phyloP scores from a whole-genome alignment of 306 rosid species.

The Cucurbita maxima region DNA sequence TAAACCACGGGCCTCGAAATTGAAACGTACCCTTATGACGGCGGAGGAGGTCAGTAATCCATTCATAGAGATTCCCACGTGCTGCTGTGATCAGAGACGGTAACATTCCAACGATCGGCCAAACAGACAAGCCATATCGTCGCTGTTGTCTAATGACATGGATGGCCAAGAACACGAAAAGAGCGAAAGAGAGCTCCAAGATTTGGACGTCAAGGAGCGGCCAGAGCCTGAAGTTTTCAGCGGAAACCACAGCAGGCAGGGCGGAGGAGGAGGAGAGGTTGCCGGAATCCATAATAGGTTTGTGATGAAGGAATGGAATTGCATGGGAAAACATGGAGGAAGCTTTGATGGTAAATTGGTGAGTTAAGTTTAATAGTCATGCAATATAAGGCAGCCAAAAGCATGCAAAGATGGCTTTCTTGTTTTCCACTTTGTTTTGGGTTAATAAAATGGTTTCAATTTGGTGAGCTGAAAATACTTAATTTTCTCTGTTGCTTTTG shows the following conservation, averaged over 20 bases:
- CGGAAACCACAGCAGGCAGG: slow-evolving; percentile 21
- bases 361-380: slow-evolving; percentile 12
- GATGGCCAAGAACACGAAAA: slow-evolving; percentile 37
- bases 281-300: neutral
- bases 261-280: slow-evolving; percentile 17
- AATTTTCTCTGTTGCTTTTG: neutral
- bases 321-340: neutral
- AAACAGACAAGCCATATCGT: slow-evolving; percentile 41
- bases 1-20: slow-evolving; percentile 59
- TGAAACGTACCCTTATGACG: slow-evolving; percentile 44
- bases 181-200: slow-evolving; percentile 42
- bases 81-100: slow-evolving; percentile 44
- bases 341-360: neutral
- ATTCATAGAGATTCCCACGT: slow-evolving; percentile 40
- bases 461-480: slow-evolving; percentile 71
- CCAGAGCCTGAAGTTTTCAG: neutral
- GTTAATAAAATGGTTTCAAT: slow-evolving; percentile 13
- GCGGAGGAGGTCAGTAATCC: slow-evolving; percentile 36
- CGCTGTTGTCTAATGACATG: slow-evolving; percentile 48
- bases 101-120: slow-evolving; percentile 79
- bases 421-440: slow-evolving; percentile 25
- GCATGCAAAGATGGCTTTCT: neutral
- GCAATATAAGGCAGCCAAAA: neutral
- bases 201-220: slow-evolving; percentile 24
- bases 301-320: neutral